A percentile compares a stretch with the other conserved stretches of the same genome.
Evolutionary conservation across 2,329 filamentous ascomycete species (phyloP).

Genomic region (Piedraia hortae): DNA sequence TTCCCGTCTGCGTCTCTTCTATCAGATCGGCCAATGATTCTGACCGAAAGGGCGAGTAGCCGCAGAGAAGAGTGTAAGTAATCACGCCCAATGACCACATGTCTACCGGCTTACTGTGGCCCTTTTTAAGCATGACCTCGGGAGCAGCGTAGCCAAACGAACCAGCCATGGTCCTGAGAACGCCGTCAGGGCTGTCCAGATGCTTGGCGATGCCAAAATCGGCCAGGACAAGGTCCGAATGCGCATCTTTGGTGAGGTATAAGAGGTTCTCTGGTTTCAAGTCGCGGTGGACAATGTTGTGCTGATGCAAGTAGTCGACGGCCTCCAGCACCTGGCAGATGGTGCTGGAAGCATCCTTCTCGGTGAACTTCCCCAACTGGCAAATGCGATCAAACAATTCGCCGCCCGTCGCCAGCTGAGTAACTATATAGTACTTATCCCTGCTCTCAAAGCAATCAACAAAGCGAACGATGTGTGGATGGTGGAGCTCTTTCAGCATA

Average conservation of each 20-base stretch:
- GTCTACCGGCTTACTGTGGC: conserved; percentile 92
- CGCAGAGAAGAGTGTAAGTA: conserved; percentile 90
- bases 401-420: conserved; percentile 79
- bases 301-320: conserved; percentile 78
- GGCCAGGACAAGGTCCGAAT: conserved; percentile 74
- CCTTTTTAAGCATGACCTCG: conserved; percentile 93
- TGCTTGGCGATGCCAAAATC: conserved; percentile 99
- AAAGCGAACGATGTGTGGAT: conserved; percentile 90
- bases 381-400: conserved; percentile 96
- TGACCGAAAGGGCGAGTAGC: conserved; percentile 91
- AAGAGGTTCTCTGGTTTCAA: conserved; percentile 94
- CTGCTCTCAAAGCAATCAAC: conserved; percentile 98
- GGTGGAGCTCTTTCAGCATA: conserved; percentile 71
- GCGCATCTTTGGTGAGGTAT: conserved; percentile 49
- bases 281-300: conserved; percentile 91
- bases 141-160: conserved; percentile 95
- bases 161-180: conserved; percentile 92
- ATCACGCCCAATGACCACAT: conserved; percentile 99
- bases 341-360: conserved; percentile 88
- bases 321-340: conserved; percentile 83
- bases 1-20: conserved; percentile 63
- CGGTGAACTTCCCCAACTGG: conserved; percentile 91
- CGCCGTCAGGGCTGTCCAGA: conserved; percentile 68
- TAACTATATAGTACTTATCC: conserved; percentile 99
- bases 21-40: conserved; percentile 84